Evolutionary conservation across 257 asterid species (phyloP).

Genomic region (Oldenlandia corymbosa): DNA sequence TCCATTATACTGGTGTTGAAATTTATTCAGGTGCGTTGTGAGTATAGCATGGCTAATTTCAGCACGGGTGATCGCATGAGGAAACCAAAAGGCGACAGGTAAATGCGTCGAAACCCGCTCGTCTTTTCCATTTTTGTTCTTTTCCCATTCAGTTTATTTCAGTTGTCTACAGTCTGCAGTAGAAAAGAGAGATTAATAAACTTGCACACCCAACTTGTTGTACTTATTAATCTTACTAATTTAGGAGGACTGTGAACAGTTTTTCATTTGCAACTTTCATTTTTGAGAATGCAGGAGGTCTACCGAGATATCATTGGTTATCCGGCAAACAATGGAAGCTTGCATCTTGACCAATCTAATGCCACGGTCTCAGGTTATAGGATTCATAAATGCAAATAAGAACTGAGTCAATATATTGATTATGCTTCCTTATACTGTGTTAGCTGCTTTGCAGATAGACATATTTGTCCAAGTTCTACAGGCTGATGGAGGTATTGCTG

Average conservation of each 20-base stretch:
- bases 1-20: not conserved
- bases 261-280: constrained; percentile 7
- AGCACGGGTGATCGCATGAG: constrained; percentile 96
- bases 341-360: constrained; percentile 74
- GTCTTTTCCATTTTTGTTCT: too few species aligned
- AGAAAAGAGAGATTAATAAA: not conserved
- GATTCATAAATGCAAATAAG: constrained; percentile 12
- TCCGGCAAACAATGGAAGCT: constrained; percentile 99
- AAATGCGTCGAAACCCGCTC: not conserved
- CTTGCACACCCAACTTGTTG: not conserved
- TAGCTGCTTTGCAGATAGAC: constrained; percentile 62
- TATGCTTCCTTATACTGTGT: not conserved
- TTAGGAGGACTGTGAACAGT: not conserved
- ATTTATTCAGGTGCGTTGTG: constrained; percentile 71
- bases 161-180: too few species aligned
- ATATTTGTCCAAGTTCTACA: constrained; percentile 97
- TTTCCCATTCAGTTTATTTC: too few species aligned
- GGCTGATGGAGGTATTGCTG: constrained; percentile 91
- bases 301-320: constrained; percentile 86
- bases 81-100: constrained; percentile 95
- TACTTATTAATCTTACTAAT: not conserved
- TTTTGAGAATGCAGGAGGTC: constrained; percentile 64
- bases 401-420: constrained; percentile 1
- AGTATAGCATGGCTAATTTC: constrained; percentile 98
- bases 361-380: constrained; percentile 91